Evolutionary conservation across 345 rosid species (phyloP).

Genomic region (Atalantia buxifolia): DNA sequence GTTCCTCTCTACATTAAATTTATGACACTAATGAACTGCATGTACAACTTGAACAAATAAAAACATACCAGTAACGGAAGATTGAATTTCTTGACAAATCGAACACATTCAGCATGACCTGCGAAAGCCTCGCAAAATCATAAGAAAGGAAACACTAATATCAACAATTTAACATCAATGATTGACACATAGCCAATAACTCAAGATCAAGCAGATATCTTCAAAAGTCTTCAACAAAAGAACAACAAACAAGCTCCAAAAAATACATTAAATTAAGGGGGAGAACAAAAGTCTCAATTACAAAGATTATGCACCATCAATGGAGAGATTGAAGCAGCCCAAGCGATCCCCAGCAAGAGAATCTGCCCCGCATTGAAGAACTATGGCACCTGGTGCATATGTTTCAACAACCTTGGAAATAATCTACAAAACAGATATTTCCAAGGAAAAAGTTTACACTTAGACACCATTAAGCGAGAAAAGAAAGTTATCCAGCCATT

Average conservation of each 20-base stretch:
- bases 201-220: constrained; percentile 11
- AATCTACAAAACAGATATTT: constrained; percentile 41
- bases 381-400: constrained; percentile 88
- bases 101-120: constrained; percentile 98
- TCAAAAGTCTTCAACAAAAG: not conserved
- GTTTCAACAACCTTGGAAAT: constrained; percentile 88
- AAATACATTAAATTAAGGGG: not conserved
- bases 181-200: not conserved
- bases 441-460: constrained; percentile 16
- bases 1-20: not conserved
- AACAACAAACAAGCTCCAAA: constrained; percentile 1
- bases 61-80: constrained; percentile 74
- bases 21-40: not conserved
- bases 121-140: constrained; percentile 19
- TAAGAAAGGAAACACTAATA: not conserved
- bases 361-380: constrained; percentile 99
- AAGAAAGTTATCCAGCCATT: not conserved
- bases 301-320: constrained; percentile 81
- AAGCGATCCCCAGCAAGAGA: constrained; percentile 96
- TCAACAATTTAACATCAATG: not conserved
- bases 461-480: not conserved
- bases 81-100: constrained; percentile 90
- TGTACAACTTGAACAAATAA: constrained; percentile 13
- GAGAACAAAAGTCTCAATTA: constrained; percentile 31
- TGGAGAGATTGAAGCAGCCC: constrained; percentile 97